phyloP scores from a whole-genome alignment of 768 basidiomycete species.

The Suillus occidentalis region DNA sequence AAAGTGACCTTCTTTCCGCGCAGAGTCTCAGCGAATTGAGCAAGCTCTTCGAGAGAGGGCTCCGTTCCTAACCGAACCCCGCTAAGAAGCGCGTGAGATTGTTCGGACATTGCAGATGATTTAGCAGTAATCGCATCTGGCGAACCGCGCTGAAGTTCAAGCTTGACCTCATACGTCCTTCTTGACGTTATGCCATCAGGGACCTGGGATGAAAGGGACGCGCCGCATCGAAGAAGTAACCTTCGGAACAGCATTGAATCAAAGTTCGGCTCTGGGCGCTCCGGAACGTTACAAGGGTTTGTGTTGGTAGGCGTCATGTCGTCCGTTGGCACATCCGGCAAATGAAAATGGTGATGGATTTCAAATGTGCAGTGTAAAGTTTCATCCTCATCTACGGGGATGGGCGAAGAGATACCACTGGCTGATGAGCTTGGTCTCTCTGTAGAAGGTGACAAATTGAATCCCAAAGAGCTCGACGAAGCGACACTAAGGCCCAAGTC shows the following conservation, averaged over 20 bases:
- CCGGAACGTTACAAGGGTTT: constrained; percentile 9
- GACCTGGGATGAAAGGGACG: constrained; percentile 38
- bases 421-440: constrained; percentile 24
- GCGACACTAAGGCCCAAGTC: constrained; percentile 77
- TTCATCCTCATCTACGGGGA: constrained; percentile 29
- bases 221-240: constrained; percentile 60
- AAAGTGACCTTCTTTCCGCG: constrained; percentile 82
- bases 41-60: constrained; percentile 77
- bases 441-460: constrained; percentile 24
- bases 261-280: constrained; percentile 42
- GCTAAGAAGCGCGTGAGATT: constrained; percentile 48
- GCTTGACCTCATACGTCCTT: constrained; percentile 63
- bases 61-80: constrained; percentile 60
- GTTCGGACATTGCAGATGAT: constrained; percentile 41
- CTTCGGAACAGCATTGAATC: constrained; percentile 56
- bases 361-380: constrained; percentile 59
- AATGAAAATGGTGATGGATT: constrained; percentile 49
- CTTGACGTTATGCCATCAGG: constrained; percentile 43
- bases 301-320: constrained; percentile 8
- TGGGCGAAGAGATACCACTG: constrained; percentile 25
- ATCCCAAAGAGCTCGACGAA: constrained; percentile 25
- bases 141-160: constrained; percentile 63
- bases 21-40: constrained; percentile 76
- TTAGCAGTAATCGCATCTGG: constrained; percentile 42
- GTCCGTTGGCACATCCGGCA: constrained; percentile 20